Base-by-base conservation (phyloP, 306 rosid genomes). In the Prunus mongolica region DNA sequence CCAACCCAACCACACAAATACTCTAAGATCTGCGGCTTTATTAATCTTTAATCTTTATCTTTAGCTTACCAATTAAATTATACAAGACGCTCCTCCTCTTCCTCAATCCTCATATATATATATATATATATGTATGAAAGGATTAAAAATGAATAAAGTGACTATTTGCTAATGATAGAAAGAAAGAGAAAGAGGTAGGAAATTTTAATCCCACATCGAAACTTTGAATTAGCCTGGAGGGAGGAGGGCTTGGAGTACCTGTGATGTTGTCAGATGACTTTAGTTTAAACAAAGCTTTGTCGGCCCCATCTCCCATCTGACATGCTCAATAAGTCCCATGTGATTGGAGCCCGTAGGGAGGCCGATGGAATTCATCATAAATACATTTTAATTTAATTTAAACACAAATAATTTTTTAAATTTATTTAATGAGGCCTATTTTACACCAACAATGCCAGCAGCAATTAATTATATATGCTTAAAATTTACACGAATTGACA, bases 311-410 rank as follows among this genome's bases (percentile, higher is more conserved):
- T 69, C 50, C 67, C 80, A 44, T 34, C 84, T 76, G 78, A 75
- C 82, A 84, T 73, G 78, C 64, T 80, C 76, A 73, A 76, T 80
- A 73, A 63, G 80, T 78, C 73, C 79, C 87, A 84, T 81, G 87
- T 84, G 87, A 80, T 80, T 70, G 82, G 78, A 74, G 79, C 72
- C 72, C 72, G 38, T 12, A 27, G 54, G 12, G 51, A 73, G 76
- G 69, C 72, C 49, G 25, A 61, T 61, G 60, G 30, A 41, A 41
- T 72, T 57, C 41, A 41, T 44, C 66, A 9, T 32, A 13, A 38
- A 38, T 60, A 24, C 27, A 25, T 14, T 9, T 60, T 3, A 30
- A 12, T n/a, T 32, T 32, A 4, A n/a, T n/a, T 8, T 8, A 55
- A 8, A 7, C 6, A 0, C 30, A 28, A 28, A 28, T 28, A 28